phyloP scores from a whole-genome alignment of 2,329 filamentous ascomycete genomes.

The Diplocarpon rosae region DNA sequence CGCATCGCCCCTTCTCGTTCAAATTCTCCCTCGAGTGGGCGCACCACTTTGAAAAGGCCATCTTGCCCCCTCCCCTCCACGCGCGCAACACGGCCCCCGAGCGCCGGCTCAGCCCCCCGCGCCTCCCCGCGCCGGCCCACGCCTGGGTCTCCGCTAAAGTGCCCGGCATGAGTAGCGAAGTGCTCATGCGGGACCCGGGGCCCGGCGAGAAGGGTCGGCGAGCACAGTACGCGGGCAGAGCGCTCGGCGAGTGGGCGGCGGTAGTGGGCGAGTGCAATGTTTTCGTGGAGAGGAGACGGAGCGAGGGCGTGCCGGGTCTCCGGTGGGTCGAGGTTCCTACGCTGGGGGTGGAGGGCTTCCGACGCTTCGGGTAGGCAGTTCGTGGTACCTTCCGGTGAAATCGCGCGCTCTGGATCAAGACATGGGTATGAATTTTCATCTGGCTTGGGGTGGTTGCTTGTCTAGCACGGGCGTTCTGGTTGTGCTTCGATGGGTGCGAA shows the following conservation, averaged over 20 bases:
- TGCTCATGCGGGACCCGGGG: conserved; percentile 18
- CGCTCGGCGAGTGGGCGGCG: conserved; percentile 67
- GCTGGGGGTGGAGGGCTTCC: conserved; percentile 52
- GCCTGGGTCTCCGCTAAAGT: conserved; percentile 39
- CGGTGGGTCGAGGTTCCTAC: conserved; percentile 59
- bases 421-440: too few relatives aligned
- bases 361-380: conserved; percentile 26
- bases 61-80: not conserved
- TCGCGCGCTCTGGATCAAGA: too few relatives aligned
- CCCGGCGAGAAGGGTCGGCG: conserved; percentile 24
- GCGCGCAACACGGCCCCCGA: conserved; percentile 28
- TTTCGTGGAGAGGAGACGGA: conserved; percentile 65
- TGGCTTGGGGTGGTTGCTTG: not conserved
- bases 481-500: too few relatives aligned
- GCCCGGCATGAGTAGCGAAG: conserved; percentile 20
- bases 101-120: conserved; percentile 54
- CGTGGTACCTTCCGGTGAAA: too few relatives aligned
- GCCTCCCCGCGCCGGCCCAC: conserved; percentile 61
- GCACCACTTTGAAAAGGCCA: conserved; percentile 31
- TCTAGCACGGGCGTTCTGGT: too few relatives aligned
- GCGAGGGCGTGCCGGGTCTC: conserved; percentile 58
- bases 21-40: conserved; percentile 64
- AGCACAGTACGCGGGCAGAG: conserved; percentile 55
- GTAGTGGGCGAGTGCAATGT: conserved; percentile 71
- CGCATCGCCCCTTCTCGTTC: conserved; percentile 46